Evolutionary conservation across 192 early-diverging fungal species (phyloP), one percentile per base, ranked within the genome.

Genomic region (Backusella luteola): DNA sequence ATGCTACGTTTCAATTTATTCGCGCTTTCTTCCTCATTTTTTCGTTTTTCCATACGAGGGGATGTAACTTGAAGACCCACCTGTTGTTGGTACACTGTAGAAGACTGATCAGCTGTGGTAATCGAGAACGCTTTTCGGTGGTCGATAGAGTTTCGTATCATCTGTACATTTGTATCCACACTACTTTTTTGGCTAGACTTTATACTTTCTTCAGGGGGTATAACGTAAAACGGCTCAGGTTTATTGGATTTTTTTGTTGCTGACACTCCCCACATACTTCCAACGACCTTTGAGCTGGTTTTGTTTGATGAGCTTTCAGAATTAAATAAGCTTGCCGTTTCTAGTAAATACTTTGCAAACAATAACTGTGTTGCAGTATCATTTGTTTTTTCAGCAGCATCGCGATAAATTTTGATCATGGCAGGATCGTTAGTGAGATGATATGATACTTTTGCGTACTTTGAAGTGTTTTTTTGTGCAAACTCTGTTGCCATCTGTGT

Each of bases 321-420:
- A 19, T 46, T n/a, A 75, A 73, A 29, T 80, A 83, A 41, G 23
- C 87, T 85, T 39, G 89, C 89, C 59, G 90, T 89, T 84, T 92
- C 85, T 23, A 95, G 73, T 66, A 95, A 80, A 77, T 91, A 95
- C 84, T 93, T 91, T 72, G 93, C 93, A 81, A 89, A 95, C 36
- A 88, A 85, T 52, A 93, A 41, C 84, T 95, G 93, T 67, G 91
- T 89, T 19, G 82, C 79, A 32, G 89, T 81, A 79, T 95, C 92
- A 77, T 92, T 89, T 34, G 92, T 91, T 80, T 93, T 94, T 79
- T 88, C 89, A 14, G 92, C 94, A 38, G 88, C 87, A 44, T 93
- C 90, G 2, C 92, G 91, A 75, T 94, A 95, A 77, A 87, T 88
- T 71, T 86, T 85, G 44, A 93, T 76, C 17, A 71, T 53, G 17